Percentiles rank a stretch among this genome's conserved stretches.
phyloP scores from a whole-genome alignment of 1,284 basidiomycete species.

The Marasmius fiardii region DNA sequence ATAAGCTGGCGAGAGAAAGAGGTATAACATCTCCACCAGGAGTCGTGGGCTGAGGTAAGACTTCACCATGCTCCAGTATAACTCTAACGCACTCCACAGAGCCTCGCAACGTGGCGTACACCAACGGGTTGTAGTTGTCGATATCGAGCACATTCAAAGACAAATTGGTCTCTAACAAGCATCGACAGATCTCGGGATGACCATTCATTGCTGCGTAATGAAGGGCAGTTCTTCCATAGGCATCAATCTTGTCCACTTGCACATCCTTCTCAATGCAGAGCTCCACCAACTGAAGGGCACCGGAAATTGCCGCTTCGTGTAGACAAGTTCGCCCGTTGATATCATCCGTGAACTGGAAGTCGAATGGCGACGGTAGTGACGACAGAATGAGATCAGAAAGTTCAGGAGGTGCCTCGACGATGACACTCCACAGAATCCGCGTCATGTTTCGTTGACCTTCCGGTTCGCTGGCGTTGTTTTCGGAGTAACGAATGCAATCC shows the following conservation, averaged over 20 bases:
- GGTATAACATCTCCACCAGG: slow-evolving; percentile 78
- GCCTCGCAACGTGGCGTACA: slow-evolving; percentile 91
- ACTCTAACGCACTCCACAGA: slow-evolving; percentile 79
- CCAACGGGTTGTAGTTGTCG: slow-evolving; percentile 92
- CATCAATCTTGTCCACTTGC: slow-evolving; percentile 68
- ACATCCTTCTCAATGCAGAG: slow-evolving; percentile 80
- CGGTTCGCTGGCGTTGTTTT: slow-evolving; percentile 56
- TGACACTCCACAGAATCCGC: slow-evolving; percentile 89
- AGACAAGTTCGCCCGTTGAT: slow-evolving; percentile 95
- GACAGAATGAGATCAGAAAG: slow-evolving; percentile 74
- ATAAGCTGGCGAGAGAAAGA: slow-evolving; percentile 87
- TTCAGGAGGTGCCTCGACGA: slow-evolving; percentile 74
- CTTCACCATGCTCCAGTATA: slow-evolving; percentile 67
- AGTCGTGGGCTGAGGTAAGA: slow-evolving; percentile 53
- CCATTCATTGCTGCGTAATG: slow-evolving; percentile 98
- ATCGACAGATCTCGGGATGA: slow-evolving; percentile 73
- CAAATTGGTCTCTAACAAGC: slow-evolving; percentile 69
- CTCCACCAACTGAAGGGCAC: slow-evolving; percentile 76
- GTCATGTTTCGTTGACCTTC: slow-evolving; percentile 67
- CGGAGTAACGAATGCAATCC: slow-evolving; percentile 72
- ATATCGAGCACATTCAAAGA: slow-evolving; percentile 76
- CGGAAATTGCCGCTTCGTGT: slow-evolving; percentile 92
- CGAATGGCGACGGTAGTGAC: slow-evolving; percentile 69
- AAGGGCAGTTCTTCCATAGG: slow-evolving; percentile 90
- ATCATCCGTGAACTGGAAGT: slow-evolving; percentile 92